Evolutionary conservation across 805 yeast genomes (phyloP), one percentile per base, ranked within the genome.

Genomic region (Lachancea fermentati): DNA sequence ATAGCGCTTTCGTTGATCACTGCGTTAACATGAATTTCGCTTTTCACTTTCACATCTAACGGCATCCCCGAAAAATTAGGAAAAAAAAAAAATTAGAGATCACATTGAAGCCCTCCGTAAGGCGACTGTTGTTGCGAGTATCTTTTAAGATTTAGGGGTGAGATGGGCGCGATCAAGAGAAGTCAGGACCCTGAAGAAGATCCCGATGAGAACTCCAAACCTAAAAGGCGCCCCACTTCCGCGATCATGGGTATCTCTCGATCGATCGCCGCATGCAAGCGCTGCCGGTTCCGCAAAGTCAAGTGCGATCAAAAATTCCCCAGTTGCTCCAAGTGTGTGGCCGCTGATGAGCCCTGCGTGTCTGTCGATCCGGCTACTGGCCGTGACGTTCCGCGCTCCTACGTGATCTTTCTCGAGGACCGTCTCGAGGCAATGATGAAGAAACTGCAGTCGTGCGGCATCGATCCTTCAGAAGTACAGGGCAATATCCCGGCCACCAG

Each of bases 291-390:
- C 52, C 77, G 75, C 57, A 79, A 79, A 59, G 71, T 78, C 44
- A 77, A 76, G 48, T 80, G 85, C 56, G 73, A 77, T n/a, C 69
- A 79, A 44, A 69, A 66, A 30, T 71, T 68, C 31, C 85, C 85
- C 1, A 61, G 71, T 12, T 81, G 85, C 52, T 62, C 66, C 19
- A 69, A 70, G 46, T 80, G 86, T 58, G 60, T 64, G 13, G 73
- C 68, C 41, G 81, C 84, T 8, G 75, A 77, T 4, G 81, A 67
- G 2, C 85, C 83, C 5, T 88, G 97, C 62, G 78, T 86, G 3
- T 86, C 94, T 0, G 61, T 85, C 3, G 96, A 89, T 57, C 88
- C 95, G 0, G 86, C 88, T 5, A 85, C 96, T 0, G 95, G 95
- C 0, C 68, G 95, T 40, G 87, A 83, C 49, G 77, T 87, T 1